These are phyloP conservation scores for Nicotiana paniculata DNA, from an alignment of 257 asterid genomes.

Conservation along the genomic window DNA sequence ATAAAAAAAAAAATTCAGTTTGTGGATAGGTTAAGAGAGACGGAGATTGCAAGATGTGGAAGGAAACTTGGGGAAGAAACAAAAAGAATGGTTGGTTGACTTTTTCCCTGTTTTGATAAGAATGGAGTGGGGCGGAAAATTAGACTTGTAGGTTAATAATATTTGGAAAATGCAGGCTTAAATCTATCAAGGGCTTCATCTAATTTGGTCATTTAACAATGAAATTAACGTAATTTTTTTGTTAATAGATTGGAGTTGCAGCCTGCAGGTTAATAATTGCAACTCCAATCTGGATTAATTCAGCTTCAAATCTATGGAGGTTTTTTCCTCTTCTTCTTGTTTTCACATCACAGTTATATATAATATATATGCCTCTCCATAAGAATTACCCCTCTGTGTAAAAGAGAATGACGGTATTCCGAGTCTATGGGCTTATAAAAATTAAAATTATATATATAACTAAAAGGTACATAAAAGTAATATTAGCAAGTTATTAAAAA, in stretches of 20 bases:
- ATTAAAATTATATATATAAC: no score
- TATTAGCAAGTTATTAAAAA: no score
- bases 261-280: background rate
- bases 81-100: background rate
- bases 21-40: conserved; percentile 12
- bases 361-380: no score
- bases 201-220: background rate
- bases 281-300: background rate
- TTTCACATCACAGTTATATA: no score
- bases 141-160: background rate
- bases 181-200: background rate
- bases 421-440: no score
- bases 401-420: no score
- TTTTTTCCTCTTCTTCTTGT: background rate
- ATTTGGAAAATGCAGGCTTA: background rate
- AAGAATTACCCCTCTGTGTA: no score
- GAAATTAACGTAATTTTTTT: background rate
- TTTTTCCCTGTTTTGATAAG: background rate
- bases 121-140: background rate
- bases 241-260: background rate
- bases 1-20: background rate
- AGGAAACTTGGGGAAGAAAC: background rate
- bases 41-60: conserved; percentile 5
- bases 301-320: background rate
- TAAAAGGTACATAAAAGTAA: no score